These are phyloP conservation scores for Colletotrichum echinochloae DNA, from an alignment of 2,329 filamentous ascomycete species.

Conservation along the genomic window DNA sequence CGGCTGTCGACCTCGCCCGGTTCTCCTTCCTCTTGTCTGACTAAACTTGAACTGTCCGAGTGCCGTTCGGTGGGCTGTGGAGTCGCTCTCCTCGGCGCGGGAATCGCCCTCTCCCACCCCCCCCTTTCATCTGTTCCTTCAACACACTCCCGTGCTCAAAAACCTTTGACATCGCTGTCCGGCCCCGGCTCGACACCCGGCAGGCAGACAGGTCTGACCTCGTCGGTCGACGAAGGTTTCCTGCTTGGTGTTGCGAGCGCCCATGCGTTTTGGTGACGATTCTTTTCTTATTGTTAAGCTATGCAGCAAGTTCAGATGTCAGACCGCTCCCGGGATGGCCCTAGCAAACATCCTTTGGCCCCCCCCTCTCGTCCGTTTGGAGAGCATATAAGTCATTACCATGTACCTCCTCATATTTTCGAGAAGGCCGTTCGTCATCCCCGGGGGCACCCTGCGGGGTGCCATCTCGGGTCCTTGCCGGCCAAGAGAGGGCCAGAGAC, in stretches of 20 bases:
- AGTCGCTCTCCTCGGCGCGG: conserved; percentile 15
- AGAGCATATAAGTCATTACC: background rate
- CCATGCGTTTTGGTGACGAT: background rate
- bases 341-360: conserved; percentile 10
- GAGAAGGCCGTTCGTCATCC: conserved; percentile 37
- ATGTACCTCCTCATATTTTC: conserved; percentile 1
- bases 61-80: conserved; percentile 18
- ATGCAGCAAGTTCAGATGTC: conserved; percentile 13
- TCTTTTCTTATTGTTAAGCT: background rate
- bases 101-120: conserved; percentile 44
- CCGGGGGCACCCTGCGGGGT: conserved; percentile 23
- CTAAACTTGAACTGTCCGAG: conserved; percentile 4
- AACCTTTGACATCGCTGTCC: conserved; percentile 16
- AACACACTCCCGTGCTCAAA: background rate
- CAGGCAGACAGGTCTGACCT: conserved; percentile 3
- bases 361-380: conserved; percentile 16
- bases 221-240: background rate
- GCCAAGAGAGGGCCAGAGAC: conserved; percentile 24
- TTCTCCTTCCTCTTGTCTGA: conserved; percentile 6
- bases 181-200: conserved; percentile 31
- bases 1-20: background rate
- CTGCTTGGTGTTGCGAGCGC: background rate
- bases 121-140: conserved; percentile 39
- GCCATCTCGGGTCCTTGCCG: conserved; percentile 31
- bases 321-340: conserved; percentile 22